Conservation (phyloP, 2,329 filamentous ascomycete species). For the Aspergillus pseudoglaucus region DNA sequence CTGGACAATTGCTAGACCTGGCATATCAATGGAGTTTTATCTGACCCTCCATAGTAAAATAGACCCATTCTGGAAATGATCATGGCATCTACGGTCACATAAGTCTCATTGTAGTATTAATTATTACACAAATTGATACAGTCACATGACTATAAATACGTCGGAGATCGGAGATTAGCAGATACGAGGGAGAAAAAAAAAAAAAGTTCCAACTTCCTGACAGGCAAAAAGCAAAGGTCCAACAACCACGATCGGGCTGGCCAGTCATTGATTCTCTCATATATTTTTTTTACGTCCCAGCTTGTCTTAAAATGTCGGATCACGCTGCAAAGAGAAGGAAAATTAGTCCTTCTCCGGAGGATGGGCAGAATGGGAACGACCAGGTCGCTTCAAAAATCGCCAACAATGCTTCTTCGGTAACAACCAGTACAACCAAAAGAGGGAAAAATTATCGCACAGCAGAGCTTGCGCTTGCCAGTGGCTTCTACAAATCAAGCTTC, state of each 20-base stretch:
- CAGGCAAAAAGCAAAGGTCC: not conserved
- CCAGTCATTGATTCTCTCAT: not conserved
- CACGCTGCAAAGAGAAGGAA: constrained; percentile 42
- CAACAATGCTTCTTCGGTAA: constrained; percentile 14
- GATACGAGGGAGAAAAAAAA: not conserved
- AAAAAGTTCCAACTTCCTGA: not conserved
- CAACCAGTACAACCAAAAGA: constrained; percentile 11
- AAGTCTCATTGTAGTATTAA: too few species aligned
- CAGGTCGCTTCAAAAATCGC: constrained; percentile 8
- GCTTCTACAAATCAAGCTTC: constrained; percentile 59
- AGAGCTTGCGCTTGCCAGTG: constrained; percentile 37
- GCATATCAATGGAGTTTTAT: too few species aligned
- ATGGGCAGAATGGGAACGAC: constrained; percentile 23
- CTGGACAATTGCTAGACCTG: too few species aligned
- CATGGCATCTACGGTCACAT: too few species aligned
- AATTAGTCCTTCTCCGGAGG: constrained; percentile 32
- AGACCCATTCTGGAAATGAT: too few species aligned
- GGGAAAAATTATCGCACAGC: constrained; percentile 22
- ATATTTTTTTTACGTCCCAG: not conserved
- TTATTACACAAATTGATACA: not conserved
- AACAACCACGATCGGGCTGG: not conserved
- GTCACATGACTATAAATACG: constrained; percentile 7
- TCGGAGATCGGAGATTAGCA: constrained; percentile 11
- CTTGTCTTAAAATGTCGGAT: constrained; percentile 22
- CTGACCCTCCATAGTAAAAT: too few species aligned